These are phyloP conservation scores for Penicillium ucsense DNA, from an alignment of 495 filamentous ascomycete genomes.

Conservation along the genomic window DNA sequence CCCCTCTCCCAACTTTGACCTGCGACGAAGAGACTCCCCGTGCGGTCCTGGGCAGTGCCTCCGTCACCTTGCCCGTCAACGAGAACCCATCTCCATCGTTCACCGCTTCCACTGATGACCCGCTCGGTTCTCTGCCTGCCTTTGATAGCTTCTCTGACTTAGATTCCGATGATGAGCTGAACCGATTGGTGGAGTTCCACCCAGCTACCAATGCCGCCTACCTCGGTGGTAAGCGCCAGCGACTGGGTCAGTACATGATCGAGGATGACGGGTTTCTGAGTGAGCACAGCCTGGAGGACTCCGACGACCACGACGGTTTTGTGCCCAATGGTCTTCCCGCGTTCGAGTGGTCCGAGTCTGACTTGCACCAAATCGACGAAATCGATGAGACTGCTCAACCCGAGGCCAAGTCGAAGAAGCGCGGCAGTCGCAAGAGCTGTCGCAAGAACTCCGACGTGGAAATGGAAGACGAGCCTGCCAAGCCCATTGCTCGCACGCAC, in stretches of 20 bases:
- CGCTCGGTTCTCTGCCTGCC: constrained; percentile 54
- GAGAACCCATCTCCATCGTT: constrained; percentile 39
- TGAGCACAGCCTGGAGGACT: constrained; percentile 68
- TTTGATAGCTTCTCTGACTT: constrained; percentile 87
- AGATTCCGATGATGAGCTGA: constrained; percentile 87
- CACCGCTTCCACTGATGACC: constrained; percentile 37
- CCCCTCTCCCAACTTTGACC: constrained; percentile 57
- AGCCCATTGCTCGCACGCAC: constrained; percentile 13
- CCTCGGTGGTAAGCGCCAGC: constrained; percentile 69
- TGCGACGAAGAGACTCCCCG: constrained; percentile 69
- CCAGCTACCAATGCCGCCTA: constrained; percentile 48
- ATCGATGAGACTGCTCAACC: constrained; percentile 21
- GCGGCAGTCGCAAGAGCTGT: constrained; percentile 32
- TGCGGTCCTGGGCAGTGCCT: constrained; percentile 57
- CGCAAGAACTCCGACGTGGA: constrained; percentile 39
- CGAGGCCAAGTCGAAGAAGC: constrained; percentile 54
- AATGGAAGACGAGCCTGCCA: constrained; percentile 16
- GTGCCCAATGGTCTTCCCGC: constrained; percentile 39
- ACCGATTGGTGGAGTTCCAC: constrained; percentile 63
- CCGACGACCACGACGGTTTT: constrained; percentile 54
- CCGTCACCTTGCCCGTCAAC: constrained; percentile 45
- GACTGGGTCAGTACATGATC: constrained; percentile 53
- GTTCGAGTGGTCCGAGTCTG: constrained; percentile 28
- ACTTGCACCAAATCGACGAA: constrained; percentile 13
- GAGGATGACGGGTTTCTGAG: constrained; percentile 68